phyloP scores from a whole-genome alignment of 768 basidiomycete species.

The Lactifluus rugatus region DNA sequence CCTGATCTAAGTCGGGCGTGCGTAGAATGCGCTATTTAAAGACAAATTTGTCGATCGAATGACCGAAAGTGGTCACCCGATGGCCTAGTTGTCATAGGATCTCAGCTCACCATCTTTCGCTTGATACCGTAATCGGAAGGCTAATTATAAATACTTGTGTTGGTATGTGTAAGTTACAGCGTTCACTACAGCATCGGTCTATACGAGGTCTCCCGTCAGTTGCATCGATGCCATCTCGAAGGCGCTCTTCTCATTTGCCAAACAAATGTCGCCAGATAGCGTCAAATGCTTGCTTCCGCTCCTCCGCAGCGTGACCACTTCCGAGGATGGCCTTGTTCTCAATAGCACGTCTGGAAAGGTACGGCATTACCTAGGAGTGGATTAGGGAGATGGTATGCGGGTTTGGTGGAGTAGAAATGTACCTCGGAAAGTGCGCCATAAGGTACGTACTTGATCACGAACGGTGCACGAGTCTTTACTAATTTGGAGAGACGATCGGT shows the following conservation, averaged over 20 bases:
- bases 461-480: constrained; percentile 45
- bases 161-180: no score
- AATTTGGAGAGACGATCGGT: constrained; percentile 57
- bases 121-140: background rate
- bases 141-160: no score
- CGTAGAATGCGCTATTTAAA: no score
- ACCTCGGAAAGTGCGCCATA: constrained; percentile 67
- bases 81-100: no score
- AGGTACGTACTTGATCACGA: constrained; percentile 77
- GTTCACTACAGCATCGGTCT: background rate
- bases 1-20: background rate
- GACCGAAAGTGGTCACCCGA: no score
- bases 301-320: constrained; percentile 53
- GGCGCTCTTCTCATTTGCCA: background rate
- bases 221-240: background rate
- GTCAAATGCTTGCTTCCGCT: constrained; percentile 44
- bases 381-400: constrained; percentile 13
- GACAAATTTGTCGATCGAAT: background rate
- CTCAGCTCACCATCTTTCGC: background rate
- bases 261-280: constrained; percentile 37
- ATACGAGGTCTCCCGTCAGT: no score
- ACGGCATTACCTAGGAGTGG: constrained; percentile 67
- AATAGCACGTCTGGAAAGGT: constrained; percentile 76
- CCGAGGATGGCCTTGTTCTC: constrained; percentile 90
- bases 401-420: constrained; percentile 8